These are phyloP conservation scores for Ophiostoma himal-ulmi DNA, from an alignment of 2,329 filamentous ascomycete genomes.

Conservation along the genomic window DNA sequence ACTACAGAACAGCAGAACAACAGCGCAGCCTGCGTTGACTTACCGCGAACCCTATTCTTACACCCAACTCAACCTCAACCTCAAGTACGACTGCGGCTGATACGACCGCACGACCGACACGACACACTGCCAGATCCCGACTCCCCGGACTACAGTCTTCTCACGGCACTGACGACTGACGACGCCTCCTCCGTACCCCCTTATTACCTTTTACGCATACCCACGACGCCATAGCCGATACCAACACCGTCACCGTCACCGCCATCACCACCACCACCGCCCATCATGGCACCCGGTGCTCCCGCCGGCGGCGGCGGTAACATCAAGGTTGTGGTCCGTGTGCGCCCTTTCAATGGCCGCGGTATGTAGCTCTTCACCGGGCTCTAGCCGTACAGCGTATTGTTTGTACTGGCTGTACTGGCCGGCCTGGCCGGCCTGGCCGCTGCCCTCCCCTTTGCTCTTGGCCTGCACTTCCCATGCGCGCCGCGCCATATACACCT, in stretches of 20 bases:
- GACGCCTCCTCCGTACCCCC: not conserved
- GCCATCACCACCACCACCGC: not conserved
- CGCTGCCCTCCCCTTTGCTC: not conserved
- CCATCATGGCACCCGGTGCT: slow-evolving; percentile 48
- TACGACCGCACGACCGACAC: slow-evolving; percentile 7
- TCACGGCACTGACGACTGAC: not conserved
- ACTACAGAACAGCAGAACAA: not conserved
- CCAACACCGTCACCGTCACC: not conserved
- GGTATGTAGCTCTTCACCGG: slow-evolving; percentile 46
- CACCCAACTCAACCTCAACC: not conserved
- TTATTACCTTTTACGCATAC: not conserved
- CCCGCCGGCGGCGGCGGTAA: slow-evolving; percentile 63
- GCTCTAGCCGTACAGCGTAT: not conserved
- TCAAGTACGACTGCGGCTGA: not conserved
- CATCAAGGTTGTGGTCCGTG: slow-evolving; percentile 98
- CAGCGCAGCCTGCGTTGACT: not conserved
- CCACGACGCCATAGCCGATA: not conserved
- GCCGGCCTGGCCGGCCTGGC: not conserved
- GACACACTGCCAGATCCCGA: not conserved
- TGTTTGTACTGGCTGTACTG: no score
- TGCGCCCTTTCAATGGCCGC: slow-evolving; percentile 91
- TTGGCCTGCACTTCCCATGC: not conserved
- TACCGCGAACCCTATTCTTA: slow-evolving; percentile 4
- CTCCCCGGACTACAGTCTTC: not conserved
- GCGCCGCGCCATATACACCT: not conserved